A percentile compares a stretch with the other conserved stretches of the same genome.
phyloP scores from a whole-genome alignment of 768 basidiomycete genomes.

The Termitomyces sp. region DNA sequence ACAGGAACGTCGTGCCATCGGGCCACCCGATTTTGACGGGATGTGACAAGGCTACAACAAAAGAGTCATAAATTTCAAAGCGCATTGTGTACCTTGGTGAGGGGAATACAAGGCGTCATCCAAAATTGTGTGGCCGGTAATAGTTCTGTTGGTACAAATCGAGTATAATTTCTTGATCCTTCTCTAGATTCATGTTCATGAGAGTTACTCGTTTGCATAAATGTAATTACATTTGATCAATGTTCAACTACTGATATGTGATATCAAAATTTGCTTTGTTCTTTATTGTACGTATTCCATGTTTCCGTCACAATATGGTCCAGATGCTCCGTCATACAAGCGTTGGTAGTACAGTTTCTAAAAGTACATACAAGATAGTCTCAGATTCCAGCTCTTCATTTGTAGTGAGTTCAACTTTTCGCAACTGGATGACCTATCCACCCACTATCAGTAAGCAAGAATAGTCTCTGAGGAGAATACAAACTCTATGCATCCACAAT shows the following conservation, averaged over 20 bases:
- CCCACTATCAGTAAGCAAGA: neutral
- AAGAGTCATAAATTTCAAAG: neutral
- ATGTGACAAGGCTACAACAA: neutral
- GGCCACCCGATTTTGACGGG: neutral
- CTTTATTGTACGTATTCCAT: neutral
- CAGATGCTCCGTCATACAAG: neutral
- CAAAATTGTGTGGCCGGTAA: neutral
- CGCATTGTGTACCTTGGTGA: neutral
- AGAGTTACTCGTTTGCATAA: neutral
- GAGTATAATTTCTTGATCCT: neutral
- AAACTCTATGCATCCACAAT: neutral
- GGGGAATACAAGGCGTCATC: neutral
- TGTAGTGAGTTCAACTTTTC: neutral
- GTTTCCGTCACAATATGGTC: neutral
- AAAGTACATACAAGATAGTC: neutral
- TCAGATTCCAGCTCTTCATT: neutral
- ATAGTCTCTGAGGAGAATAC: neutral
- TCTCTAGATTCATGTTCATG: neutral
- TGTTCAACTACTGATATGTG: neutral
- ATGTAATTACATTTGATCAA: neutral
- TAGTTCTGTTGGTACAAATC: neutral
- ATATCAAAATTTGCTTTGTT: neutral
- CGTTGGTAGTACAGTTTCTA: neutral
- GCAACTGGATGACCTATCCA: too few relatives aligned
- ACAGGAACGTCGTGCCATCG: neutral